Base-by-base conservation (phyloP, 2,329 filamentous ascomycete genomes). In the Hypoxylon sp. region DNA sequence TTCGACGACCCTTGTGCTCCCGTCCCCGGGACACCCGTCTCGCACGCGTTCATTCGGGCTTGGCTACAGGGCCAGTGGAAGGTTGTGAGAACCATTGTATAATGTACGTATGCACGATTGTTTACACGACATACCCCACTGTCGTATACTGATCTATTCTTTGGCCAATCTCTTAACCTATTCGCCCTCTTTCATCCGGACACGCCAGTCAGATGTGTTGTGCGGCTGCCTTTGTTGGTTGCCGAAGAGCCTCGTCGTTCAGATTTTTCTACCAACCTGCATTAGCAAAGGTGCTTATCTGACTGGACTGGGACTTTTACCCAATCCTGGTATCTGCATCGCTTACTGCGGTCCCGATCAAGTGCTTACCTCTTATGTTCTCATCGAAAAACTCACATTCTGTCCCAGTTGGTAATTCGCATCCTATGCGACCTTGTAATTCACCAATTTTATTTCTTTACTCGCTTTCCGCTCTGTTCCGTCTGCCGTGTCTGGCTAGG, bases 71-170 rank as follows among this genome's bases (percentile, higher is more conserved):
- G 43, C 58, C 49, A 52, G 61, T 56, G 56, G 60, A 51, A 60
- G 53, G 19, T 30, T 62, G 45, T 56, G 46, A 30, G 34, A 25
- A 57, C 57, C 45, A 45, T 60, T 50, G 56, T 70, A 66, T 17
- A 51, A 48, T 63, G 51, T 70, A 66, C 65, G 43, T 34, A 70
- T 65, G 68, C 57, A 60, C 60, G 60, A 70, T 70, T 60, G 62
- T 52, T 53, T 64, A 70, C 65, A 69, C 62, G 41, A 60, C 65
- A 63, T 68, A 59, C 66, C 67, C 66, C 66, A 62, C 66, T 25
- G 34, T 69, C 63, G 63, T 71, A 67, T 71, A 66, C 66, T 46
- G 60, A 50, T 23, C 55, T 64, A 64, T 48, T 34, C 23, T 34
- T 36, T 51, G 43, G n/a, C 61, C 48, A 57, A 60, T 28, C 49